Base-by-base conservation (phyloP, 208 protist species). In the Trypanosoma avium region DNA sequence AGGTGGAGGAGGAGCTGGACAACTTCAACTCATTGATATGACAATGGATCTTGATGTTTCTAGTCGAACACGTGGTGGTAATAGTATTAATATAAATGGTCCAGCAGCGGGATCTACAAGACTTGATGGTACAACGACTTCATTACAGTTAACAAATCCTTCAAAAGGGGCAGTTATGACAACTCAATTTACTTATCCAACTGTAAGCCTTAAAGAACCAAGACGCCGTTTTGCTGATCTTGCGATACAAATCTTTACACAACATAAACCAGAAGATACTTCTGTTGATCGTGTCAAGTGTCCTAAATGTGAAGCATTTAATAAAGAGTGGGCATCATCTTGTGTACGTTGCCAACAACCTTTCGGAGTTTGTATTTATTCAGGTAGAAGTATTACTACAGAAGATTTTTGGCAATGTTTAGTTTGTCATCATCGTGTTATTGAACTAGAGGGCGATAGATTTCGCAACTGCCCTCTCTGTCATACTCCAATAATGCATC, bases 401-500 rank as follows among this genome's bases (percentile, higher is more conserved):
- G 73, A 89, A 61, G 77, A 85, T 27, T 81, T 73, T 45, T 97
- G 85, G 85, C 73, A 82, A 54, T 98, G 94, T 69, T 13, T 30
- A 21, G 70, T 83, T 36, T 98, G 94, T 76, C 94, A 86, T 43
- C 92, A 96, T 57, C 64, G 82, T 42, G 84, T 92, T 9, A 35
- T 94, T 10, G 88, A 96, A 26, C 67, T 78, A 30, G 86, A 88
- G 57, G 78, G 80, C 15, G 84, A 90, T 24, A 67, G 77, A 21
- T 87, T 79, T 54, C 67, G 70, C 29, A 93, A 97, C 80, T 98
- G 94, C 78, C 94, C 94, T 4, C 77, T 98, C 32, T 98, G 94
- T 67, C 94, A 98, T 76, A 78, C 87, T 21, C 78, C 87, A 13
- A 88, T 73, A 61, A 83, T 81, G 61, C 74, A 75, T 17, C 61